Evolutionary conservation across 345 rosid species (phyloP).

Genomic region (Cardamine occulta): DNA sequence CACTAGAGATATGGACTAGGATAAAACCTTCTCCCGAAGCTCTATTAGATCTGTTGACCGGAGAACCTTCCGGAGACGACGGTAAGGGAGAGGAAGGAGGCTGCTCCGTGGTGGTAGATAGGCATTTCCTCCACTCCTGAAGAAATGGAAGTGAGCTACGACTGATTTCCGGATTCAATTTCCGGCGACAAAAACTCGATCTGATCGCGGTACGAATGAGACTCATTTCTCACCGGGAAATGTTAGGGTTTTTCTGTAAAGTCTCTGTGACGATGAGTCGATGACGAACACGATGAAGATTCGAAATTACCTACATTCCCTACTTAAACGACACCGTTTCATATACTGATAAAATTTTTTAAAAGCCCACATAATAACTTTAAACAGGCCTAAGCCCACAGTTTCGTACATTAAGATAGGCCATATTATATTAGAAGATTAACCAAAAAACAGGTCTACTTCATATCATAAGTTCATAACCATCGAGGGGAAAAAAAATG

Average conservation of each 20-base stretch:
- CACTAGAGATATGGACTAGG: neutral
- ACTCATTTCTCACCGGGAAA: slow-evolving; percentile 48
- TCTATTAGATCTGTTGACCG: slow-evolving; percentile 42
- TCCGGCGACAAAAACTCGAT: slow-evolving; percentile 40
- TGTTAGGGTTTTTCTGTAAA: slow-evolving; percentile 39
- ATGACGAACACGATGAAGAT: slow-evolving; percentile 23
- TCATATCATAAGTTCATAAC: neutral
- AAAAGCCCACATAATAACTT: slow-evolving; percentile 16
- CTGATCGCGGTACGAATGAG: slow-evolving; percentile 46
- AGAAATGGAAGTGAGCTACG: slow-evolving; percentile 37
- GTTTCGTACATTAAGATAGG: neutral
- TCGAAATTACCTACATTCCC: neutral
- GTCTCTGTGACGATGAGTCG: slow-evolving; percentile 16
- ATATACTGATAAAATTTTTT: neutral
- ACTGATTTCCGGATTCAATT: slow-evolving; percentile 10
- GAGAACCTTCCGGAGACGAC: slow-evolving; percentile 41
- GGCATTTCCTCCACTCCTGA: slow-evolving; percentile 46
- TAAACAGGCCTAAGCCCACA: slow-evolving; percentile 1
- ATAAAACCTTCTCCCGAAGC: slow-evolving; percentile 31
- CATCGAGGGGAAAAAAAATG: neutral
- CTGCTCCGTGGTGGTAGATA: slow-evolving; percentile 60
- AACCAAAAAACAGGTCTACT: neutral
- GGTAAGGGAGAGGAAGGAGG: slow-evolving; percentile 47
- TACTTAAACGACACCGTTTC: slow-evolving; percentile 13
- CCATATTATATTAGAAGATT: slow-evolving; percentile 24